phyloP scores from a whole-genome alignment of 768 basidiomycete species.

The Rhodosporidiobolus odoratus region DNA sequence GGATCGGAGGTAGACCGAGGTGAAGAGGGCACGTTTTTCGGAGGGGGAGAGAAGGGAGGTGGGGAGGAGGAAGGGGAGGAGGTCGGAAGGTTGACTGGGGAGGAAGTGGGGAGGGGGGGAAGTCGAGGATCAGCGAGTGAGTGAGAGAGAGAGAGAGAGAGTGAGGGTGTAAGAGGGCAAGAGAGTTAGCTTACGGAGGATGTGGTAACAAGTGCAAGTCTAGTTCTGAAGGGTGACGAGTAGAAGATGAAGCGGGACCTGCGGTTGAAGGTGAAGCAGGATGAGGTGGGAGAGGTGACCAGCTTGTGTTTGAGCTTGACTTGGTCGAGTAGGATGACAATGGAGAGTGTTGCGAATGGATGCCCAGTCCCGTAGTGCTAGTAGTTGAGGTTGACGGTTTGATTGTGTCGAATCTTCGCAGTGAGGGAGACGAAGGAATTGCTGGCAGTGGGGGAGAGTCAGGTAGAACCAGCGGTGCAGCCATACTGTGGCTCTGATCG shows the following conservation, averaged over 20 bases:
- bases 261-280: too few species aligned
- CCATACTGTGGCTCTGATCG: too few species aligned
- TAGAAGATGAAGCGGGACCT: too few species aligned
- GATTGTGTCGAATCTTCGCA: background rate
- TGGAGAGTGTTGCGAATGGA: too few species aligned
- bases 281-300: too few species aligned
- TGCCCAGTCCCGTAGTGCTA: too few species aligned
- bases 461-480: slow-evolving; percentile 3
- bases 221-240: too few species aligned
- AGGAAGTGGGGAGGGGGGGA: background rate
- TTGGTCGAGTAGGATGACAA: too few species aligned
- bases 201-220: background rate
- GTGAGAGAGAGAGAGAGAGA: too few species aligned
- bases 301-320: too few species aligned
- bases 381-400: too few species aligned
- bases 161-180: background rate
- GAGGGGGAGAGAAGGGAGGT: slow-evolving; percentile 13
- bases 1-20: slow-evolving; percentile 27
- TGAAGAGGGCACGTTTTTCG: slow-evolving; percentile 33
- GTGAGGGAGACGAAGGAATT: background rate
- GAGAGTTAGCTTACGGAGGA: background rate
- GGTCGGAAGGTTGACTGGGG: slow-evolving; percentile 22
- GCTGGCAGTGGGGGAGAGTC: background rate
- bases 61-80: slow-evolving; percentile 28
- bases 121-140: background rate